Conservation (phyloP, 2,329 filamentous ascomycete genomes). For the Monosporascus sp. region DNA sequence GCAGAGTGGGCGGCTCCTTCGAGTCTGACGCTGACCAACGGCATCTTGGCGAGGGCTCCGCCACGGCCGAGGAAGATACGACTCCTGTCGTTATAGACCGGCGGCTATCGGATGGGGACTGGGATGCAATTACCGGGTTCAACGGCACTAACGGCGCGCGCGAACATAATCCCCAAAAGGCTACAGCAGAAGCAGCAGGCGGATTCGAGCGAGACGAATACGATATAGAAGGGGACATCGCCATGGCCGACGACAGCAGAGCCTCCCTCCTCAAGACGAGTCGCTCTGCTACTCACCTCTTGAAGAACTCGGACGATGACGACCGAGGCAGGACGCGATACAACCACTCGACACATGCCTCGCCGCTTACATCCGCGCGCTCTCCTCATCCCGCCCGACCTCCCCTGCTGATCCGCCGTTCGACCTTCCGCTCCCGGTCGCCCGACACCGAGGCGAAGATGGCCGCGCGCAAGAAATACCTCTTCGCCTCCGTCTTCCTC, state of each 20-base stretch:
- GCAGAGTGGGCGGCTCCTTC: neutral
- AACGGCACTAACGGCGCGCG: neutral
- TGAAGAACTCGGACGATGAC: constrained; percentile 26
- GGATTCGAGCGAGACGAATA: constrained; percentile 27
- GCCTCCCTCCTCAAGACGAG: constrained; percentile 41
- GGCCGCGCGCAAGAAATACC: constrained; percentile 76
- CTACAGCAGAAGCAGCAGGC: neutral
- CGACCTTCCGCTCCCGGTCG: constrained; percentile 71
- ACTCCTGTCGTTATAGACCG: neutral
- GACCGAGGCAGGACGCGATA: constrained; percentile 22
- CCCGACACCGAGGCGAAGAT: constrained; percentile 59
- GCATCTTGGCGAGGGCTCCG: constrained; percentile 15
- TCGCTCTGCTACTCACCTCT: constrained; percentile 37
- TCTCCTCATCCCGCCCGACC: constrained; percentile 27
- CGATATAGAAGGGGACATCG: constrained; percentile 33
- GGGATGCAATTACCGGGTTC: neutral
- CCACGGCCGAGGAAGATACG: constrained; percentile 6
- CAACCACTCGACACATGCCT: constrained; percentile 20
- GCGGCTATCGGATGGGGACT: neutral
- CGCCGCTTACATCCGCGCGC: constrained; percentile 16
- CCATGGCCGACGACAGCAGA: constrained; percentile 33
- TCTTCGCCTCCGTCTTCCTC: constrained; percentile 80
- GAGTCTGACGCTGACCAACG: constrained; percentile 4
- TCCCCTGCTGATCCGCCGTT: constrained; percentile 46
- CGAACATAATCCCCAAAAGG: neutral